Evolutionary conservation across 2,329 filamentous ascomycete species (phyloP).

Genomic region (Diplocarpon mali): DNA sequence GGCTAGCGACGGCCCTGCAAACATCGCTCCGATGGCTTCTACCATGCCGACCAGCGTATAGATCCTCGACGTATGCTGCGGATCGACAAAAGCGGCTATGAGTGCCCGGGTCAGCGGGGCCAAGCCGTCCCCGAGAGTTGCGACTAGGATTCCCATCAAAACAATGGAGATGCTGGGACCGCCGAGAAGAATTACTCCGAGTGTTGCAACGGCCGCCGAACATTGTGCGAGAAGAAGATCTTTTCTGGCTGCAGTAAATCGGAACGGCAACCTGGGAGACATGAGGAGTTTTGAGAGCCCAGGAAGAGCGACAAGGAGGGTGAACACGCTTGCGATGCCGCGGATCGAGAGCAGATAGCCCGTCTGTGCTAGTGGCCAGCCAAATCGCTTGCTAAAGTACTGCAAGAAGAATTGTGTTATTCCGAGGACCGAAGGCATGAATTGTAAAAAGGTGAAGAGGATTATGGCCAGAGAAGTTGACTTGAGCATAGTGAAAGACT

Average conservation of each 20-base stretch:
- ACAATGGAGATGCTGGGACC: background rate
- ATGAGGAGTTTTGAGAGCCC: constrained; percentile 1
- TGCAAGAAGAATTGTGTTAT: constrained; percentile 4
- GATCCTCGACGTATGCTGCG: constrained; percentile 2
- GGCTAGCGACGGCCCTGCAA: constrained; percentile 4
- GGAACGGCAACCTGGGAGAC: background rate
- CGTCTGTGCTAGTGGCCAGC: constrained; percentile 1
- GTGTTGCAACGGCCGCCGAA: background rate
- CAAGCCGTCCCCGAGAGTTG: constrained; percentile 3
- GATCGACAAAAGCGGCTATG: constrained; percentile 3
- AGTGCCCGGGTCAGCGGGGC: constrained; percentile 2
- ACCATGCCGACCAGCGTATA: constrained; percentile 2
- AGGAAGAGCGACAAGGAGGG: constrained; percentile 2
- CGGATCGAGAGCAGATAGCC: constrained; percentile 3
- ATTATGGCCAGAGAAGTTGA: constrained; percentile 1
- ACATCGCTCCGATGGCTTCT: constrained; percentile 3
- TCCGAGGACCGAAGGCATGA: background rate
- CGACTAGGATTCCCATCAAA: background rate
- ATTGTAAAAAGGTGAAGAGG: background rate
- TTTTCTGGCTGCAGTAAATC: background rate
- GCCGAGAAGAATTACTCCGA: background rate
- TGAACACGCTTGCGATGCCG: background rate
- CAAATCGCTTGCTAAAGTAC: constrained; percentile 6
- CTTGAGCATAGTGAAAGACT: constrained; percentile 2
- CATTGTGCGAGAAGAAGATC: constrained; percentile 1